Percentiles rank a stretch among this genome's conserved stretches.
phyloP scores from a whole-genome alignment of 2,329 filamentous ascomycete genomes.

The Zalaria sp. region DNA sequence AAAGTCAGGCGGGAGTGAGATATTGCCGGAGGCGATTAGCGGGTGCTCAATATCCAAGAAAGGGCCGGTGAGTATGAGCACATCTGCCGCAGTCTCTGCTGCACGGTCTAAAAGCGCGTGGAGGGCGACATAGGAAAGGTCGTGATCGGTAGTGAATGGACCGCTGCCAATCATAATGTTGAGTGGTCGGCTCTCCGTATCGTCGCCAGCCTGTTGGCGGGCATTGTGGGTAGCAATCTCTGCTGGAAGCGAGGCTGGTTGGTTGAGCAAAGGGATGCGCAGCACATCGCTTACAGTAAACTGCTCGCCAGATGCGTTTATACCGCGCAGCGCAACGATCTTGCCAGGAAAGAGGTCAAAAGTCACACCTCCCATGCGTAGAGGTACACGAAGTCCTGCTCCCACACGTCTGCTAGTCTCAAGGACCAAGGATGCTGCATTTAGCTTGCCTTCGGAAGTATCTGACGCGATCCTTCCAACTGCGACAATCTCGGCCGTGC shows the following conservation, averaged over 20 bases:
- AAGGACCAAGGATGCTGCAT: constrained; percentile 69
- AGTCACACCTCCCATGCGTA: constrained; percentile 57
- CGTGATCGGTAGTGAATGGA: constrained; percentile 85
- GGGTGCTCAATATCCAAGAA: constrained; percentile 91
- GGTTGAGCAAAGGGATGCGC: constrained; percentile 57
- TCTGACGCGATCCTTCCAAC: constrained; percentile 89
- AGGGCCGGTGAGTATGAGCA: constrained; percentile 67
- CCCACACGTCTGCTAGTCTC: constrained; percentile 79
- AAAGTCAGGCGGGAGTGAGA: constrained; percentile 26
- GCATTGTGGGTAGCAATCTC: constrained; percentile 56
- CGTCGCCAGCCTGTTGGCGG: constrained; percentile 40
- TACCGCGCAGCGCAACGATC: constrained; percentile 75
- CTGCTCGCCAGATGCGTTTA: constrained; percentile 71
- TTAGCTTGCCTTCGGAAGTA: constrained; percentile 71
- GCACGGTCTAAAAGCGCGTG: constrained; percentile 69
- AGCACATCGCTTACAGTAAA: constrained; percentile 72
- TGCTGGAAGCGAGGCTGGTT: constrained; percentile 53
- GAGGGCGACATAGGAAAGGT: constrained; percentile 79
- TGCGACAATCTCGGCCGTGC: constrained; percentile 74
- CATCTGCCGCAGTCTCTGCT: constrained; percentile 60
- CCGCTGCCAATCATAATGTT: constrained; percentile 68
- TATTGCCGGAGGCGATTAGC: constrained; percentile 48
- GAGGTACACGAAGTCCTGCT: constrained; percentile 64
- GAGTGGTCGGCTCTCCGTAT: constrained; percentile 49
- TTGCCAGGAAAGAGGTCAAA: constrained; percentile 92